A percentile compares a stretch with the other conserved stretches of the same genome.
Evolutionary conservation across 352 stramenopile species (phyloP).

Genomic region (Pythium grandisporangium): DNA sequence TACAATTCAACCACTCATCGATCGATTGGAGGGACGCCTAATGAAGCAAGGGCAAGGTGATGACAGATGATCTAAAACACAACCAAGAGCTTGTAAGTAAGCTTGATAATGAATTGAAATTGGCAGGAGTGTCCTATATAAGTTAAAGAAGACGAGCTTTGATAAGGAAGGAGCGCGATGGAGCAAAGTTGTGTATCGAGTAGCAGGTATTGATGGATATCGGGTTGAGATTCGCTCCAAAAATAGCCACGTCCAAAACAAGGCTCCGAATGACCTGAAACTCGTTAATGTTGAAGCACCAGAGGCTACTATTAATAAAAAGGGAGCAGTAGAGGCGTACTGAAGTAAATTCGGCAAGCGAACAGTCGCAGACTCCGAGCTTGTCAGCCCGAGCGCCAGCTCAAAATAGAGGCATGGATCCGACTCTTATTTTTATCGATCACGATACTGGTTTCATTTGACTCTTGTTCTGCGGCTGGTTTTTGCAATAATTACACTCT

Average conservation of each 20-base stretch:
- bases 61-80: conserved; percentile 7
- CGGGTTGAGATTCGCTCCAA: conserved; percentile 14
- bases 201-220: conserved; percentile 17
- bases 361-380: no score
- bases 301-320: conserved; percentile 7
- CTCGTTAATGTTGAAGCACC: conserved; percentile 9
- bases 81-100: conserved; percentile 8
- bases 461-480: no score
- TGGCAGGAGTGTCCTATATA: conserved; percentile 4
- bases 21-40: conserved; percentile 14
- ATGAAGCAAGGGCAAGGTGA: conserved; percentile 17
- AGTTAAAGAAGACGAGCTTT: conserved; percentile 14
- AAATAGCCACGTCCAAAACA: conserved; percentile 19
- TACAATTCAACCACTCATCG: conserved; percentile 26
- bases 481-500: no score
- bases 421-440: no score
- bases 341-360: no score
- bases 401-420: no score
- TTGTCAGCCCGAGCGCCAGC: no score
- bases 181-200: conserved; percentile 6
- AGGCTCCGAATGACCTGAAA: conserved; percentile 12
- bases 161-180: conserved; percentile 15
- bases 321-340: no score
- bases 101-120: not conserved
- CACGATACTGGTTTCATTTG: no score